Evolutionary conservation across 1,284 basidiomycete species (phyloP), one percentile per base, ranked within the genome.

Genomic region (Ceratobasidium sp.): DNA sequence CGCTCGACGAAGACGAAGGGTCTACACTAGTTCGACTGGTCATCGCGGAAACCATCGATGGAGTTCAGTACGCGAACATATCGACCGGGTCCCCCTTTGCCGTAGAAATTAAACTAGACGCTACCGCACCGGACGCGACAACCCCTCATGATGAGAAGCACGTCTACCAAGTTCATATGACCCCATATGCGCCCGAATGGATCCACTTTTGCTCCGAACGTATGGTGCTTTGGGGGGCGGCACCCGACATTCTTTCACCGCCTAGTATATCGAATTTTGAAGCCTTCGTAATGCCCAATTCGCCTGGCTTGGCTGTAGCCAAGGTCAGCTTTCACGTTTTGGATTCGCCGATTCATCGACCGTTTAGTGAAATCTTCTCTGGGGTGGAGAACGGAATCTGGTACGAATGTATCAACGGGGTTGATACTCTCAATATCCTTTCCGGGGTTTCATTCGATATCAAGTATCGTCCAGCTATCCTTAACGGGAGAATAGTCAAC

Each of bases 201-300:
- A 56, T 69, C 33, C 54, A 48, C 11, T 69, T 69, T 22, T 57
- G 66, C 31, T 54, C 66, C 17, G 44, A 48, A 6, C 44, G 27
- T 19, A 29, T 69, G 54, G 27, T 69, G 41, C 27, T 69, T 31
- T 69, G 66, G 66, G 66, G 66, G 17, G 57, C 54, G 5, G 51
- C 53, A 19, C 22, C 44, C 2, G 66, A 69, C 22, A 24, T 45
- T 47, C 53, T 69, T 24, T 27, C 51, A 15, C 27, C n/a, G 54
- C 19, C 27, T 33, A 44, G n/a, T 19, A 19, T 29, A 29, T 17
- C 54, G 11, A 56, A 59, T 53, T 62, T 62, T 22, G 19, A 41
- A 36, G 36, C 60, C 27, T 72, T 48, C 31, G 22, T 72, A 24
- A 14, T 50, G 24, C 22, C 45, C 15, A 53, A 50, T 31, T 8